A percentile compares a stretch with the other conserved stretches of the same genome.
These are phyloP conservation scores for Bryoerythrophyllum caledonicum DNA, from an alignment of 225 moss, liverwort and hornwort genomes.

Conservation along the genomic window DNA sequence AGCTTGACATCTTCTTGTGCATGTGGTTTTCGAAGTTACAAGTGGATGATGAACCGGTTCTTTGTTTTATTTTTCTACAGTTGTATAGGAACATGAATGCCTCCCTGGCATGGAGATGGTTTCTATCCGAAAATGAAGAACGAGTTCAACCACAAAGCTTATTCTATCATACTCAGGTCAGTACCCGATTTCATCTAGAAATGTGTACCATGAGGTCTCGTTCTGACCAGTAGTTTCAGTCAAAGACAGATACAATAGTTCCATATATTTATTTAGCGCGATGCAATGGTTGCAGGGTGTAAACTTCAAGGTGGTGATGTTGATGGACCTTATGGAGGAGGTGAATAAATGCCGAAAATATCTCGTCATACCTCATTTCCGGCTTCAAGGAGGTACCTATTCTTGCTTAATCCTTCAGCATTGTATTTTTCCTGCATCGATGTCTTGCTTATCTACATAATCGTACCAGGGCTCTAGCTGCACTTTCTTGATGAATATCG, in stretches of 20 bases:
- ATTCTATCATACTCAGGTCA: conserved; percentile 39
- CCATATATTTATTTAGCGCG: not conserved
- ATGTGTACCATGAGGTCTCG: not conserved
- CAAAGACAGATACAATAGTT: conserved; percentile 1
- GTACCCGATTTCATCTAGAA: not conserved
- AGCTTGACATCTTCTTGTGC: conserved; percentile 14
- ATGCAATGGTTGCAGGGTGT: conserved; percentile 42
- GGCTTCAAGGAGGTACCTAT: conserved; percentile 39
- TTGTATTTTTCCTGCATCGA: not conserved
- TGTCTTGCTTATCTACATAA: not conserved
- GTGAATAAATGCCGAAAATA: conserved; percentile 44
- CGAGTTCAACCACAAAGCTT: conserved; percentile 25
- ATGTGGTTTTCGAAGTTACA: conserved; percentile 10
- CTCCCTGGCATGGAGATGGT: conserved; percentile 51
- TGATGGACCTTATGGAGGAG: conserved; percentile 59
- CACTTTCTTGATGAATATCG: conserved; percentile 2
- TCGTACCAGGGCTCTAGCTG: not conserved
- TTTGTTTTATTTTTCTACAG: conserved; percentile 27
- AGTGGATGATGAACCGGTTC: conserved; percentile 3
- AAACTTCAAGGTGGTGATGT: conserved; percentile 33
- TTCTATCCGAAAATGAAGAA: conserved; percentile 42
- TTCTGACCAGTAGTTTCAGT: not conserved
- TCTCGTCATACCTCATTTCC: conserved; percentile 43
- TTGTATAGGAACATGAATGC: conserved; percentile 51
- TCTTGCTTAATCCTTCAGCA: conserved; percentile 1